A percentile compares a stretch with the other conserved stretches of the same genome.
Conservation (phyloP, 176 grass and related monocot species). For the Paspalum notatum region DNA sequence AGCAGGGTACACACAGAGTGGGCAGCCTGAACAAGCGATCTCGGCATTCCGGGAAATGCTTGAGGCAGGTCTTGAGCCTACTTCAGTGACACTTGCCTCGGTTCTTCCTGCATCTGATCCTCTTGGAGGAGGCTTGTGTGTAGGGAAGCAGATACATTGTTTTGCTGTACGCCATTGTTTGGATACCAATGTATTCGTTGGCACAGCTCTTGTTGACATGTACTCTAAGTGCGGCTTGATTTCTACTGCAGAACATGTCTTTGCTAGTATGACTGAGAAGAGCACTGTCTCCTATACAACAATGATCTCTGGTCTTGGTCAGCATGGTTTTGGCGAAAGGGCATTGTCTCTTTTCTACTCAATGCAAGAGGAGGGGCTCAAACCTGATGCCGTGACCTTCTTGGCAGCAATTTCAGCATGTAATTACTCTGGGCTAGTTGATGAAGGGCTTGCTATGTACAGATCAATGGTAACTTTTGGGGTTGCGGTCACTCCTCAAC, state of each 20-base stretch:
- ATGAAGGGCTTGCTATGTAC: slow-evolving; percentile 74
- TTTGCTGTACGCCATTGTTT: slow-evolving; percentile 63
- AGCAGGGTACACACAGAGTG: slow-evolving; percentile 70
- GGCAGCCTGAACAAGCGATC: slow-evolving; percentile 60
- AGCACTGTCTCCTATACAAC: slow-evolving; percentile 79
- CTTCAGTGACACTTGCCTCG: slow-evolving; percentile 75
- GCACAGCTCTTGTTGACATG: slow-evolving; percentile 85
- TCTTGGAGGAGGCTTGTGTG: slow-evolving; percentile 52
- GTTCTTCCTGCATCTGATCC: slow-evolving; percentile 74
- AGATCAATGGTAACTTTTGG: slow-evolving; percentile 71
- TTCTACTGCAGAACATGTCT: slow-evolving; percentile 65
- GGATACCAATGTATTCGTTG: slow-evolving; percentile 70
- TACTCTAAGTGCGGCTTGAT: slow-evolving; percentile 86
- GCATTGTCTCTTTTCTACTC: slow-evolving; percentile 68
- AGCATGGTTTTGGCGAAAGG: slow-evolving; percentile 69
- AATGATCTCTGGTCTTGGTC: slow-evolving; percentile 84
- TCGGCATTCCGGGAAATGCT: slow-evolving; percentile 68
- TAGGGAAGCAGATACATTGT: slow-evolving; percentile 79
- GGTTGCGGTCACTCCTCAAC: slow-evolving; percentile 64
- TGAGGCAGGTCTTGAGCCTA: slow-evolving; percentile 62
- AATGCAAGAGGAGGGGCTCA: slow-evolving; percentile 62
- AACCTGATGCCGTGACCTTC: slow-evolving; percentile 75
- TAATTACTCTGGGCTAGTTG: slow-evolving; percentile 70
- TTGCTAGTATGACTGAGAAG: slow-evolving; percentile 67
- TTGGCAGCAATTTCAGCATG: slow-evolving; percentile 76